Evolutionary conservation across 2,329 filamentous ascomycete genomes (phyloP).

Genomic region (Diaporthe amygdali): DNA sequence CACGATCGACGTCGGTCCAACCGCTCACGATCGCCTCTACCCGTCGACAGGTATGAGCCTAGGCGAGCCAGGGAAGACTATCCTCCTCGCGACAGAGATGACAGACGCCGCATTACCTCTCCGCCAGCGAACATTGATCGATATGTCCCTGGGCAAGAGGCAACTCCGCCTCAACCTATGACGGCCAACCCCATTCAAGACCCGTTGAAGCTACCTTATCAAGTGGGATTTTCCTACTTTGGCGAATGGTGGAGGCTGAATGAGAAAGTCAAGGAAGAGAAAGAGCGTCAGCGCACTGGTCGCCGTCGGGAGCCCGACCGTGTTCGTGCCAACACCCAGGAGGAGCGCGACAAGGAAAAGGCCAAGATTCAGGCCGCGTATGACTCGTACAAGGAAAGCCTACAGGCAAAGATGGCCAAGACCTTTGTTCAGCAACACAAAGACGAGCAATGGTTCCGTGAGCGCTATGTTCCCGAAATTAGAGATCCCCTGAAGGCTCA

Average conservation of each 20-base stretch:
- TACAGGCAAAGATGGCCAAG: conserved; percentile 81
- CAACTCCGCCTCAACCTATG: conserved; percentile 50
- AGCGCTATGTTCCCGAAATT: conserved; percentile 87
- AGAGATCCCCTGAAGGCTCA: conserved; percentile 76
- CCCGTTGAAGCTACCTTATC: conserved; percentile 74
- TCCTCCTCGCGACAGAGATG: conserved; percentile 34
- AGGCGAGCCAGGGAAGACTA: conserved; percentile 60
- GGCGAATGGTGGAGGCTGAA: conserved; percentile 87
- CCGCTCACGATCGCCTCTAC: conserved; percentile 71
- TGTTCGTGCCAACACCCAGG: conserved; percentile 68
- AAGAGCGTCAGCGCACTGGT: conserved; percentile 72
- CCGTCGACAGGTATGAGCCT: conserved; percentile 80
- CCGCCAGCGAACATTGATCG: conserved; percentile 79
- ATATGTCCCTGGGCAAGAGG: conserved; percentile 79
- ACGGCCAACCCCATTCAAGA: conserved; percentile 72
- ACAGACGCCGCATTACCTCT: conserved; percentile 60
- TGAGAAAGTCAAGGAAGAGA: conserved; percentile 82
- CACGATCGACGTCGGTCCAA: conserved; percentile 66
- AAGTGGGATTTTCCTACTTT: conserved; percentile 86
- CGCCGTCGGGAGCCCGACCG: conserved; percentile 70
- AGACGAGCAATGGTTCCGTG: conserved; percentile 96
- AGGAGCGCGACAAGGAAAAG: conserved; percentile 81
- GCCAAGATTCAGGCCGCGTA: conserved; percentile 76
- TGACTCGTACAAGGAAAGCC: conserved; percentile 70
- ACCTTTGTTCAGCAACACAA: conserved; percentile 92